phyloP scores from a whole-genome alignment of 1,284 basidiomycete species.

The Spongiforma sp. region DNA sequence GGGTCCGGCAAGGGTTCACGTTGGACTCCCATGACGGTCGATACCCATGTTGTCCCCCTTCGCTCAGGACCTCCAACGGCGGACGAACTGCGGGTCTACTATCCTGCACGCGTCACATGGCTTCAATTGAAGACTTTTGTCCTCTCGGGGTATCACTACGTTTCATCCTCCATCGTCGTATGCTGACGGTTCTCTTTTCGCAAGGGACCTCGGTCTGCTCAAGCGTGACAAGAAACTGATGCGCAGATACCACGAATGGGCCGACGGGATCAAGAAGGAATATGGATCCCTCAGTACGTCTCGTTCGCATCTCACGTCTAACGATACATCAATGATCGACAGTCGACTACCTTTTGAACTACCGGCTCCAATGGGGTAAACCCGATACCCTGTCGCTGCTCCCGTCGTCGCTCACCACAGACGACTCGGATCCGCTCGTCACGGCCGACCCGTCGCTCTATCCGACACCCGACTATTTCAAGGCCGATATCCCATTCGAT shows the following conservation, averaged over 20 bases:
- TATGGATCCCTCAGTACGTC: constrained; percentile 72
- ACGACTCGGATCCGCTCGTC: constrained; percentile 12
- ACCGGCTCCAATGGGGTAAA: constrained; percentile 76
- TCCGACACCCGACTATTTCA: constrained; percentile 61
- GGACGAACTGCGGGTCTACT: constrained; percentile 68
- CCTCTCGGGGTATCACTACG: constrained; percentile 64
- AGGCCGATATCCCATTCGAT: constrained; percentile 54
- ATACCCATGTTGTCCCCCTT: constrained; percentile 11
- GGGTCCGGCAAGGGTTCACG: neutral
- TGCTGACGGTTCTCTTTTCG: constrained; percentile 10
- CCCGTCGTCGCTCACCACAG: constrained; percentile 48
- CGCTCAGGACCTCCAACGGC: constrained; percentile 62
- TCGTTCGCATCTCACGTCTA: too few species aligned
- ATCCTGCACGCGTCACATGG: constrained; percentile 80
- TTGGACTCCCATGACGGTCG: constrained; percentile 30
- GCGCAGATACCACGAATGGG: constrained; percentile 66
- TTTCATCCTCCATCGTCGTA: neutral
- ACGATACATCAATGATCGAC: constrained; percentile 1
- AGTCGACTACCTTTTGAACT: constrained; percentile 71
- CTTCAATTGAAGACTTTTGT: constrained; percentile 74
- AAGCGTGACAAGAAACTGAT: constrained; percentile 77
- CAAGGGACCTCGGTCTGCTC: constrained; percentile 75
- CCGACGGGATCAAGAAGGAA: constrained; percentile 53
- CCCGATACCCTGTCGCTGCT: constrained; percentile 64
- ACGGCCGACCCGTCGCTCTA: constrained; percentile 12